Percentiles rank a stretch among this genome's conserved stretches.
Conservation (phyloP, 2,329 filamentous ascomycete species). For the Penicillium rolfsii region DNA sequence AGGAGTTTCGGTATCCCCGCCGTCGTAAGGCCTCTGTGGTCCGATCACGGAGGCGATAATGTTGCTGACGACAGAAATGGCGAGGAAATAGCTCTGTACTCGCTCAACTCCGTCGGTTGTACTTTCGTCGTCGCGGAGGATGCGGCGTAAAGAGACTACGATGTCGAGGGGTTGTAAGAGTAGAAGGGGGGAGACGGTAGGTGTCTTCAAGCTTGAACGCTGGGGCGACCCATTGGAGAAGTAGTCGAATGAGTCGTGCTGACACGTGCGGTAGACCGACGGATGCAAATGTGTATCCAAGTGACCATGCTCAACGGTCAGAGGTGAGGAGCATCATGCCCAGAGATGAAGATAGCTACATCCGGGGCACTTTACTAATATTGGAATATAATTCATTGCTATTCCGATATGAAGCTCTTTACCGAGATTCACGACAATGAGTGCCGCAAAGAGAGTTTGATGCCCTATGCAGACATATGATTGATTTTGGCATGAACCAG, state of each 20-base stretch:
- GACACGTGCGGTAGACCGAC: slow-evolving; percentile 52
- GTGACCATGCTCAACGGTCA: slow-evolving; percentile 49
- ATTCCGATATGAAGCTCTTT: background rate
- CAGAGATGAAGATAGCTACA: background rate
- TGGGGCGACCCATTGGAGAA: slow-evolving; percentile 57
- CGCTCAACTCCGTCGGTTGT: slow-evolving; percentile 56
- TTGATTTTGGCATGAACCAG: background rate
- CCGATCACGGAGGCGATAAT: slow-evolving; percentile 67
- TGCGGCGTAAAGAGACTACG: slow-evolving; percentile 59
- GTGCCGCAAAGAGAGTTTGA: background rate
- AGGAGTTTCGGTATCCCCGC: slow-evolving; percentile 28
- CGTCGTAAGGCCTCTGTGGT: slow-evolving; percentile 58
- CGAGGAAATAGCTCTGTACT: slow-evolving; percentile 66
- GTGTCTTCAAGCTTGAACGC: slow-evolving; percentile 63
- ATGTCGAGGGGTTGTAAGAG: slow-evolving; percentile 56
- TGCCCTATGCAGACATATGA: background rate
- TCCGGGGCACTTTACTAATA: background rate
- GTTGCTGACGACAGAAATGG: slow-evolving; percentile 67
- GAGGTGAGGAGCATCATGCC: background rate
- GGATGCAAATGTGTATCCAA: slow-evolving; percentile 55
- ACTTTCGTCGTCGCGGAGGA: slow-evolving; percentile 51
- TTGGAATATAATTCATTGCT: background rate
- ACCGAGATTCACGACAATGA: background rate
- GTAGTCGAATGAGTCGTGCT: slow-evolving; percentile 53
- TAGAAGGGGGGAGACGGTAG: slow-evolving; percentile 56